Conservation (phyloP, 352 stramenopile species). For the Phytophthora rubi region DNA sequence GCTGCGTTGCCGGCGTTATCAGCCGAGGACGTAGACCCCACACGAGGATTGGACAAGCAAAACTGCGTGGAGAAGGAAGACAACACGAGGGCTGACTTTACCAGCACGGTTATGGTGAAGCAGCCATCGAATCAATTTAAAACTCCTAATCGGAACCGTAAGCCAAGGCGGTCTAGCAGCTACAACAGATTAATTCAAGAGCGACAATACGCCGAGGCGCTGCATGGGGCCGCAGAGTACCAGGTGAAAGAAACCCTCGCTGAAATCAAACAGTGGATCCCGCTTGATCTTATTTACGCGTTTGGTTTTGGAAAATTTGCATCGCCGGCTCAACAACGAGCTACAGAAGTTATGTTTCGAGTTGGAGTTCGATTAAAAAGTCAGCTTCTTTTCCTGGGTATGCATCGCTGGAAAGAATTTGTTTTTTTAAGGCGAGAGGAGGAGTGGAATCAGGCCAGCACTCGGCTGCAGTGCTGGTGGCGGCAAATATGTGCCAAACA, state of each 20-base stretch:
- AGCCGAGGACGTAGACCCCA: neutral
- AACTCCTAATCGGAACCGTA: neutral
- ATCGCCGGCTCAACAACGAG: slow-evolving; percentile 67
- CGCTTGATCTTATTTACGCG: slow-evolving; percentile 71
- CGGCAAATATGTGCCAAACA: slow-evolving; percentile 43
- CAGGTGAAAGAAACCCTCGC: slow-evolving; percentile 51
- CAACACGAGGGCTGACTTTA: neutral
- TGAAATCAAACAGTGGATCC: slow-evolving; percentile 64
- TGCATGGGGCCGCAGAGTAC: slow-evolving; percentile 34
- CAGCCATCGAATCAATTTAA: slow-evolving; percentile 1
- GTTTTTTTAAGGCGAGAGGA: slow-evolving; percentile 20
- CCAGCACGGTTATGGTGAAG: neutral
- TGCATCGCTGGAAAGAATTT: slow-evolving; percentile 54
- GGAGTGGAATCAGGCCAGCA: slow-evolving; percentile 12
- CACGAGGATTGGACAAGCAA: neutral
- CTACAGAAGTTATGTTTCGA: slow-evolving; percentile 50
- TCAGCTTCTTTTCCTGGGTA: slow-evolving; percentile 47
- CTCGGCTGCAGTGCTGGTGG: slow-evolving; percentile 70
- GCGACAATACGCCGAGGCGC: slow-evolving; percentile 7
- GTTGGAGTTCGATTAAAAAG: slow-evolving; percentile 51
- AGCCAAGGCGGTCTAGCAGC: slow-evolving; percentile 11
- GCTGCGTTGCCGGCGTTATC: neutral
- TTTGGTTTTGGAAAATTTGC: slow-evolving; percentile 65
- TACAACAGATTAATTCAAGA: slow-evolving; percentile 30
- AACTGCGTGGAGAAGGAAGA: slow-evolving; percentile 8